Base-by-base conservation (phyloP, 2,329 filamentous ascomycete species). In the Colletotrichum siamense region DNA sequence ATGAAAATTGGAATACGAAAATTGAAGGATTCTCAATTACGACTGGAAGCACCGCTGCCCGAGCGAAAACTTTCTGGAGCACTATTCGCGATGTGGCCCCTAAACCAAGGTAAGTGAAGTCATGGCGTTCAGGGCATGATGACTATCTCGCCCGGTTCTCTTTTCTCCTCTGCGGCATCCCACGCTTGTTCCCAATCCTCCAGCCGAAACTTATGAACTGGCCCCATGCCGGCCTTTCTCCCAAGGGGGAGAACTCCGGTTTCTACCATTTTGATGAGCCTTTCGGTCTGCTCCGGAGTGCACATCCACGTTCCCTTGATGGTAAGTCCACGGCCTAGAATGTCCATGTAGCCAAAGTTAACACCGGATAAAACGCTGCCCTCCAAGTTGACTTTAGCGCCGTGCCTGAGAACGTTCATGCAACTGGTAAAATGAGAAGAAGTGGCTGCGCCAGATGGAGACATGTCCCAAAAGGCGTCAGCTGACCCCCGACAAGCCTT, bases 221-320 rank as follows among this genome's bases (percentile, higher is more conserved):
- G 55, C 6, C 57, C 68, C 26, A 52, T 70, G 7, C 57, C 34
- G 16, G 68, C 68, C 16, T 28, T 44, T 32, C 44, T 18, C 18
- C 57, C 57, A 10, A 70, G 36, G 28, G 68, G 68, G 44, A 70
- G 26, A 18, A 63, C 34, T 15, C 68, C 57, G 13, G n/a, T 63
- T 34, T 70, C 68, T 16, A 52, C 57, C 68, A 70, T 70, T 30
- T 70, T 70, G 18, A 62, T 63, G 57, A 70, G 57, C n/a, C 68
- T 62, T 18, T 34, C 34, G 13, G 36, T 62, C 44, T 70, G 57
- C n/a, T 34, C 26, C 16, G 34, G 57, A 34, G 57, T 62, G 13
- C 36, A 62, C 68, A 70, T 70, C 68, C 68, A 70, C 15, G 36
- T 62, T 7, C 68, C 57, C 18, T 32, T 63, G n/a, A 52, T 52